A percentile compares a stretch with the other conserved stretches of the same genome.
Conservation (phyloP, 2,329 filamentous ascomycete genomes). For the Gaeumannomyces sp. region DNA sequence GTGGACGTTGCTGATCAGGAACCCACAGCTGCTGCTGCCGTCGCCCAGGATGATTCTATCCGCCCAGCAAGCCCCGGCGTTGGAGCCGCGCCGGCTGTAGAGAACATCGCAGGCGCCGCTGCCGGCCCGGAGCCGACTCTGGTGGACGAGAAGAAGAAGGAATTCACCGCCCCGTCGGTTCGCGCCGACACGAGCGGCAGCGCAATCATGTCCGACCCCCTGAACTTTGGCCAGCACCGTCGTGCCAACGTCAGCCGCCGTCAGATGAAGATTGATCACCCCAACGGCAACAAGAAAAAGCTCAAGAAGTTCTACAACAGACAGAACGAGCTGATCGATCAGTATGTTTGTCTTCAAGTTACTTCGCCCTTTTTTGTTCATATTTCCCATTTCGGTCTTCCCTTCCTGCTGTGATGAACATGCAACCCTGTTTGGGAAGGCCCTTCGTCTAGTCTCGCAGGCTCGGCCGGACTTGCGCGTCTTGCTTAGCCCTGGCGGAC, state of each 20-base stretch:
- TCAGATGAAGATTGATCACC: slow-evolving; percentile 43
- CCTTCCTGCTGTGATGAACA: too few relatives aligned
- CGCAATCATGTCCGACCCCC: slow-evolving; percentile 24
- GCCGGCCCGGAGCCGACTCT: not conserved
- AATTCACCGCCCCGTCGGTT: not conserved
- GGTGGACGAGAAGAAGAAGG: slow-evolving; percentile 3
- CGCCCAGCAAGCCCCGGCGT: not conserved
- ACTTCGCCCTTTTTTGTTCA: not conserved
- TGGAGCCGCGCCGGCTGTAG: not conserved
- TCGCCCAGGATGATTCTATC: not conserved
- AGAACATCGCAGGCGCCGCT: not conserved
- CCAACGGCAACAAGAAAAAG: slow-evolving; percentile 35
- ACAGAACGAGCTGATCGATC: slow-evolving; percentile 43
- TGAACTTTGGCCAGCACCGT: slow-evolving; percentile 34
- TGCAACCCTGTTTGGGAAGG: not conserved
- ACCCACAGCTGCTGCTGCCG: not conserved
- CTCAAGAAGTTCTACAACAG: slow-evolving; percentile 41
- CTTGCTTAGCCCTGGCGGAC: not conserved
- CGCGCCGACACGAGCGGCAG: slow-evolving; percentile 5
- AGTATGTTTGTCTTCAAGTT: slow-evolving; percentile 13
- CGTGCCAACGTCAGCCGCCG: slow-evolving; percentile 33
- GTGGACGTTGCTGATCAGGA: not conserved
- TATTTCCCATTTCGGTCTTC: not conserved
- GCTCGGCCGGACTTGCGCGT: not conserved
- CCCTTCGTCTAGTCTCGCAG: not conserved